phyloP scores from a whole-genome alignment of 73 alveolate species.

The Strombidium stylifer region DNA sequence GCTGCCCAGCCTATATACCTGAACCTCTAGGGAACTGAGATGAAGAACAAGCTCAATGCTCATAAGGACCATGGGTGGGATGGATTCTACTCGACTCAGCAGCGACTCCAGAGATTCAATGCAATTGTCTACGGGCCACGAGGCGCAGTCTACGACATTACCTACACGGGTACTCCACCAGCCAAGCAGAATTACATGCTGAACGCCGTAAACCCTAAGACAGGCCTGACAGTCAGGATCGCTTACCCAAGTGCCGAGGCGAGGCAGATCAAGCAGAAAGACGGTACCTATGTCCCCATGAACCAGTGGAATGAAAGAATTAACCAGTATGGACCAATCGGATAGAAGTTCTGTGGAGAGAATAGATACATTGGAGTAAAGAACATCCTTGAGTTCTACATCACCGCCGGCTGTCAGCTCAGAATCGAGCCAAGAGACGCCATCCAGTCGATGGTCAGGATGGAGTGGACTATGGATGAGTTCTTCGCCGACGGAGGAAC shows the following conservation, averaged over 20 bases:
- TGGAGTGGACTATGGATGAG: conserved; percentile 42
- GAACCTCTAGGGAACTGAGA: not conserved
- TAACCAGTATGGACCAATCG: not conserved
- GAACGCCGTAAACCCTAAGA: not conserved
- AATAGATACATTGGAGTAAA: conserved; percentile 28
- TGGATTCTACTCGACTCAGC: conserved; percentile 42
- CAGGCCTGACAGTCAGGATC: conserved; percentile 12
- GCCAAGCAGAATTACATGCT: not conserved
- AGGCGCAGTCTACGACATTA: not conserved
- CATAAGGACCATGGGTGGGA: conserved; percentile 45
- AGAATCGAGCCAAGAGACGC: conserved; percentile 19
- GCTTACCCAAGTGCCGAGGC: conserved; percentile 30
- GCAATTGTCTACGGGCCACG: conserved; percentile 10
- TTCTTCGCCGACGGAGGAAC: conserved; percentile 42
- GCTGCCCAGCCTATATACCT: conserved; percentile 1
- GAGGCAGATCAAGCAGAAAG: conserved; percentile 1
- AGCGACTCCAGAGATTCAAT: conserved; percentile 14
- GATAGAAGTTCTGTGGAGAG: conserved; percentile 34
- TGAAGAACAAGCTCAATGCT: conserved; percentile 21
- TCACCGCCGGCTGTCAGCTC: conserved; percentile 21
- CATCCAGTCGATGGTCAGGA: conserved; percentile 18
- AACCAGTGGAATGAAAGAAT: conserved; percentile 14
- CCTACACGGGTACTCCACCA: conserved; percentile 49
- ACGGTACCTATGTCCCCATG: not conserved
- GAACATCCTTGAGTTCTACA: conserved; percentile 24